Base-by-base conservation (phyloP, 768 basidiomycete species). In the Strobilomyces echinocephalus region DNA sequence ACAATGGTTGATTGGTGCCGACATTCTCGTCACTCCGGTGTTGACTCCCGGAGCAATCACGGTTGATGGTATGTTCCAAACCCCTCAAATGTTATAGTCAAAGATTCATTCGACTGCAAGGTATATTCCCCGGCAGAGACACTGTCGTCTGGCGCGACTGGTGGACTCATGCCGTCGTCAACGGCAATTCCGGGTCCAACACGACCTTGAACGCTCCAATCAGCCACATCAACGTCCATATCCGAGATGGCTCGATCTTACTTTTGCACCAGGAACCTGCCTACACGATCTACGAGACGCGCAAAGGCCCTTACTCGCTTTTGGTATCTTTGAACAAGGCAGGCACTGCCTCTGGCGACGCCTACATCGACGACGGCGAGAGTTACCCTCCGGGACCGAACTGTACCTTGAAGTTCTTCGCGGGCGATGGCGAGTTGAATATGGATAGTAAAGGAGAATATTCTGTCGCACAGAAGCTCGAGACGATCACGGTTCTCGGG, bases 191-290 rank as follows among this genome's bases (percentile, higher is more conserved):
- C n/a, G n/a, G n/a, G n/a, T n/a, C n/a, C n/a, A n/a, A n/a, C n/a
- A n/a, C n/a, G 0, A 81, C 80, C 5, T 73, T 89, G 44, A 62
- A 71, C n/a, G 85, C 85, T 3, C 87, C 87, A 4, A 79, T 91
- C 3, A 77, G 83, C 16, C 83, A 88, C 62, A 89, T 91, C 68
- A 84, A 84, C 54, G 83, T 89, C 24, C 87, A 89, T 63, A 67
- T 91, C 53, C 80, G 88, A n/a, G 81, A 83, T 52, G 81, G 83
- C 24, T 76, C 84, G n/a, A 81, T 81, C 30, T 65, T 91, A 11
- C 76, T 90, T 18, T 65, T 88, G 38, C 81, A 90, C 62, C 70
- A 78, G 10, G 55, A 74, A 49, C 85, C 88, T 8, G 82, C 69
- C 1, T 88, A 88, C 66, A 91, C 87, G 1, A 77, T 81, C 57